These are phyloP conservation scores for Blastomyces percursus DNA, from an alignment of 2,329 filamentous ascomycete species.

Conservation along the genomic window DNA sequence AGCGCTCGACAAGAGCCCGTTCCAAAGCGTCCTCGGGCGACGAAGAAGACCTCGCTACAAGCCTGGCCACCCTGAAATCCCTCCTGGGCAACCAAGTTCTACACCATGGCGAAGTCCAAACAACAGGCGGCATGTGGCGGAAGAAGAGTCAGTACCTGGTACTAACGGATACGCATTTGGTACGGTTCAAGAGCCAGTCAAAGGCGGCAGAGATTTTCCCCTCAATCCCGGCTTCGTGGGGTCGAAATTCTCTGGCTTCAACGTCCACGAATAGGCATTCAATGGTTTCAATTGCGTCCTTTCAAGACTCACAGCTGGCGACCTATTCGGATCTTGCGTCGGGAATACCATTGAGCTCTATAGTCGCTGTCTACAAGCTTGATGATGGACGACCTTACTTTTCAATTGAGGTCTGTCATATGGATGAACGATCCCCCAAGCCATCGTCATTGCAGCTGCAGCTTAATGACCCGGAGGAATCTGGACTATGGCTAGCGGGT, in stretches of 20 bases:
- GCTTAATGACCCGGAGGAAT: conserved; percentile 52
- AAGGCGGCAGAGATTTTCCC: conserved; percentile 56
- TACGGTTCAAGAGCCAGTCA: conserved; percentile 56
- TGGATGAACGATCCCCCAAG: conserved; percentile 52
- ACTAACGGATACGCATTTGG: conserved; percentile 55
- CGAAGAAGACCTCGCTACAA: conserved; percentile 32
- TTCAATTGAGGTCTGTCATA: conserved; percentile 55
- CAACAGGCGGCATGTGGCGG: conserved; percentile 56
- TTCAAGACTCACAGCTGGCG: conserved; percentile 51
- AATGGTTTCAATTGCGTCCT: conserved; percentile 48
- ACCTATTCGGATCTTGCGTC: conserved; percentile 45
- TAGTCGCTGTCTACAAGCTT: conserved; percentile 55
- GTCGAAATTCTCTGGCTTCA: conserved; percentile 34
- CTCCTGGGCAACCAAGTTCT: conserved; percentile 42
- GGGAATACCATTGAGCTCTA: conserved; percentile 50
- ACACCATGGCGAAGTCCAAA: conserved; percentile 60
- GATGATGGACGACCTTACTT: conserved; percentile 58
- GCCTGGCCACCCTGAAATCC: conserved; percentile 20
- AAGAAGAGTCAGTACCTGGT: conserved; percentile 66
- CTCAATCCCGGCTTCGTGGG: conserved; percentile 35
- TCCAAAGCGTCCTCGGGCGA: conserved; percentile 41
- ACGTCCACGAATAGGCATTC: conserved; percentile 39
- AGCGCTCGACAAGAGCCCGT: conserved; percentile 34
- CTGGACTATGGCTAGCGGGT: conserved; percentile 53
- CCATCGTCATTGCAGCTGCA: conserved; percentile 54